Conservation (phyloP, 768 basidiomycete genomes). For the Leccinum aurantiacum region DNA sequence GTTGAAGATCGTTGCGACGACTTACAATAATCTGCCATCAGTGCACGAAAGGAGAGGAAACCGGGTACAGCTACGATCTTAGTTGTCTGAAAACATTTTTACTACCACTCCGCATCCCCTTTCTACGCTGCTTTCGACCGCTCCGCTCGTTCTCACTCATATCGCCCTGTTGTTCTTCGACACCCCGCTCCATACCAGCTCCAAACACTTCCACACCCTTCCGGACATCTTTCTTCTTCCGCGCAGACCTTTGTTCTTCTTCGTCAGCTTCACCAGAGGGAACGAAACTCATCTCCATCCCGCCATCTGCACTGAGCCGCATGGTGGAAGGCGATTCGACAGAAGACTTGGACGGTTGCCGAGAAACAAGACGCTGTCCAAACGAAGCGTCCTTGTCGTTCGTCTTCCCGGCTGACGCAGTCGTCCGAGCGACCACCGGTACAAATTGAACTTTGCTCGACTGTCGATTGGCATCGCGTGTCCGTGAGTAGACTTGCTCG, state of each 20-base stretch:
- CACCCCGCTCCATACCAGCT: slow-evolving; percentile 85
- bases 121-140: slow-evolving; percentile 78
- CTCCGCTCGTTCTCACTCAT: slow-evolving; percentile 66
- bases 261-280: slow-evolving; percentile 44
- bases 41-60: not conserved
- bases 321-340: slow-evolving; percentile 17
- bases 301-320: slow-evolving; percentile 49
- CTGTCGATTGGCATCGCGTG: slow-evolving; percentile 42
- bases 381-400: slow-evolving; percentile 60
- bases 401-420: slow-evolving; percentile 27
- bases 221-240: slow-evolving; percentile 38
- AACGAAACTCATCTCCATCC: slow-evolving; percentile 83
- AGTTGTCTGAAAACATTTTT: slow-evolving; percentile 70
- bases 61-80: slow-evolving; percentile 13
- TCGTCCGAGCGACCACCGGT: slow-evolving; percentile 53
- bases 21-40: slow-evolving; percentile 27
- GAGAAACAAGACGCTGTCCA: slow-evolving; percentile 59
- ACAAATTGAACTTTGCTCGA: slow-evolving; percentile 60
- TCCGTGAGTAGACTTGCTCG: slow-evolving; percentile 45
- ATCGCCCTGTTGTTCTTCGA: slow-evolving; percentile 44
- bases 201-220: slow-evolving; percentile 81
- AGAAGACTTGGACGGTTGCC: slow-evolving; percentile 10
- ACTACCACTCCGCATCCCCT: slow-evolving; percentile 84
- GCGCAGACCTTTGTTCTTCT: slow-evolving; percentile 16
- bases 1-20: not conserved